Conservation (phyloP, 345 rosid genomes). For the Rhizophora mangle region DNA sequence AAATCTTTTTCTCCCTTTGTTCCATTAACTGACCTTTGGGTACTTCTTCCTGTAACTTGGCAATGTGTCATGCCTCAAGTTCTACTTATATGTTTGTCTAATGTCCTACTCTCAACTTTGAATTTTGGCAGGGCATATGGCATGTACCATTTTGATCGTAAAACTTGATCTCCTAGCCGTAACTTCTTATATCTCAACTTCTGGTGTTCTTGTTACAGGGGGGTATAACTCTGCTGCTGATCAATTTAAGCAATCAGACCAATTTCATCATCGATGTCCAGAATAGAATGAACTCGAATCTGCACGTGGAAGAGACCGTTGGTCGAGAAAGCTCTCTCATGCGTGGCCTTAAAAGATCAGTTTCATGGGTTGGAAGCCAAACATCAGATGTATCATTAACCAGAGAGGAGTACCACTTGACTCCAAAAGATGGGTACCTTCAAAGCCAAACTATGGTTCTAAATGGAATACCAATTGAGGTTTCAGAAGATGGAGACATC, state of each 20-base stretch:
- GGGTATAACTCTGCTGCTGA: constrained; percentile 75
- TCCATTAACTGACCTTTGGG: too few species aligned
- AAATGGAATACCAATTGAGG: constrained; percentile 67
- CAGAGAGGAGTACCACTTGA: constrained; percentile 90
- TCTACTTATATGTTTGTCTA: too few species aligned
- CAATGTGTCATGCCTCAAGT: too few species aligned
- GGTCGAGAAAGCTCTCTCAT: constrained; percentile 32
- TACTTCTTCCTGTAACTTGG: background rate
- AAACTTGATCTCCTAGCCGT: background rate
- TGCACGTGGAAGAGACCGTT: constrained; percentile 15
- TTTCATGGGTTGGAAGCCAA: constrained; percentile 59
- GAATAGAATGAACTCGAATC: constrained; percentile 38
- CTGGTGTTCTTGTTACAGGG: constrained; percentile 40
- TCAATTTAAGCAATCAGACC: constrained; percentile 71
- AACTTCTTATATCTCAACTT: background rate
- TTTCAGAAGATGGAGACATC: constrained; percentile 44
- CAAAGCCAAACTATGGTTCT: constrained; percentile 66
- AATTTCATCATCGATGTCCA: constrained; percentile 45
- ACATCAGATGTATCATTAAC: constrained; percentile 36
- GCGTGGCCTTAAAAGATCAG: constrained; percentile 51
- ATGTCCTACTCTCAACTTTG: too few species aligned
- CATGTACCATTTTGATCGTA: background rate
- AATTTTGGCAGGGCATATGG: background rate
- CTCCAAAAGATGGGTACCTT: constrained; percentile 63
- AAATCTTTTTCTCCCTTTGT: too few species aligned